Base-by-base conservation (phyloP, 2,329 filamentous ascomycete species). In the Diplodia scrobiculata region DNA sequence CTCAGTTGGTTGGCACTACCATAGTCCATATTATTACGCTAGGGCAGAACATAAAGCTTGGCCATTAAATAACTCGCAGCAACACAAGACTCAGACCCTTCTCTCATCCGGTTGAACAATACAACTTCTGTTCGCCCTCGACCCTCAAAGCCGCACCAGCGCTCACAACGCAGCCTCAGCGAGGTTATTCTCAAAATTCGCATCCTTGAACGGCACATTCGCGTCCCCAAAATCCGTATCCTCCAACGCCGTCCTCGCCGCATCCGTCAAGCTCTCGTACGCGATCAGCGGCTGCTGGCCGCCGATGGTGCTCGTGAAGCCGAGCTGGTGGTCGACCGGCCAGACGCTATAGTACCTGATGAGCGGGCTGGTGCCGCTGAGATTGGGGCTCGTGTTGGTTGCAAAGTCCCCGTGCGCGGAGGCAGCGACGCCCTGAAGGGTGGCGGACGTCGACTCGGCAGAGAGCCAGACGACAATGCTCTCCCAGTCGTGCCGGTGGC, bases 401-500 rank as follows among this genome's bases (percentile, higher is more conserved):
- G 81, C 73, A 75, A 80, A 85, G 3, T 70, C 73, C 3, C 83
- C 83, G 65, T 86, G 83, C 0, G 81, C 83, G 2, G 80, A 83
- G 2, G 83, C 82, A 25, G 83, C 83, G 7, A 85, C 80, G 25
- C 82, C 83, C 1, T 80, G 71, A 34, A 85, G 72, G 0, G 78
- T 81, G 0, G 81, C 77, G 0, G 74, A 72, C 0, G 74, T 74
- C 1, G 76, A 77, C 1, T 76, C 73, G 10, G 74, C 74, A 0
- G 77, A 75, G 0, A 86, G 77, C 81, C 82, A 86, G 29, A 86
- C 78, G 41, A 86, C 80, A 0, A 81, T 75, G n/a, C 80, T 81
- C 69, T 85, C 83, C 84, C 83, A 86, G 70, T 86, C 84, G 72
- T 85, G 81, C 21, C 83, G 79, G 69, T 85, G 84, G 9, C 83